Evolutionary conservation across 148 eudicot species (phyloP).

Genomic region (Beta vulgaris): DNA sequence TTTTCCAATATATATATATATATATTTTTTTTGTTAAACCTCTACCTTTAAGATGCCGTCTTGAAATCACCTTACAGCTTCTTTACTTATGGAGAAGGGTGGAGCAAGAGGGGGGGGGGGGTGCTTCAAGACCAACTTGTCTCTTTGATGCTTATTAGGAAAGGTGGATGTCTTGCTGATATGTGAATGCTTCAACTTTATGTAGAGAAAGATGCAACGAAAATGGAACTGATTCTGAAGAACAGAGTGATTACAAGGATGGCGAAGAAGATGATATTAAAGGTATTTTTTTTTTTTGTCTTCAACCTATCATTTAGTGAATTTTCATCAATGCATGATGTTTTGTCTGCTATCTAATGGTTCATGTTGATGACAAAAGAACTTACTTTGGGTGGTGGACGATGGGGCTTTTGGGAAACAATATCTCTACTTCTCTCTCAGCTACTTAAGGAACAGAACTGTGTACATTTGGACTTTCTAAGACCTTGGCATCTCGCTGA

Average conservation of each 20-base stretch:
- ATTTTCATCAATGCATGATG: neutral
- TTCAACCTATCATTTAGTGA: neutral
- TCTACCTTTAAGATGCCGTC: too few species aligned
- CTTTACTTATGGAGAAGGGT: too few species aligned
- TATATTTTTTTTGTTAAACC: too few species aligned
- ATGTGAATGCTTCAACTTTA: neutral
- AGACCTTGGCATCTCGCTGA: neutral
- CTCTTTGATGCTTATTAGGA: neutral
- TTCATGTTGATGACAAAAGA: neutral
- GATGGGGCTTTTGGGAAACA: neutral
- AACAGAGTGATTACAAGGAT: slow-evolving; percentile 33
- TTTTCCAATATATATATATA: too few species aligned
- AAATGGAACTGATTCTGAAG: slow-evolving; percentile 42
- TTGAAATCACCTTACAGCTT: too few species aligned
- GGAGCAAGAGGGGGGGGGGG: neutral
- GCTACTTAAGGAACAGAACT: neutral
- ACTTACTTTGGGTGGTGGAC: neutral
- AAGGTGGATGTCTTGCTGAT: neutral
- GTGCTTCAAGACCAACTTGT: neutral
- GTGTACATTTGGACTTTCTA: neutral
- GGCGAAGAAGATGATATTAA: slow-evolving; percentile 37
- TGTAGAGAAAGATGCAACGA: slow-evolving; percentile 45
- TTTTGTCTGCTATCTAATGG: neutral
- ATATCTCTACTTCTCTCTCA: neutral
- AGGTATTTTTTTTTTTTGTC: slow-evolving; percentile 20